Percentiles rank a stretch among this genome's conserved stretches.
Conservation (phyloP, 257 asterid genomes). For the Penstemon davidsonii region DNA sequence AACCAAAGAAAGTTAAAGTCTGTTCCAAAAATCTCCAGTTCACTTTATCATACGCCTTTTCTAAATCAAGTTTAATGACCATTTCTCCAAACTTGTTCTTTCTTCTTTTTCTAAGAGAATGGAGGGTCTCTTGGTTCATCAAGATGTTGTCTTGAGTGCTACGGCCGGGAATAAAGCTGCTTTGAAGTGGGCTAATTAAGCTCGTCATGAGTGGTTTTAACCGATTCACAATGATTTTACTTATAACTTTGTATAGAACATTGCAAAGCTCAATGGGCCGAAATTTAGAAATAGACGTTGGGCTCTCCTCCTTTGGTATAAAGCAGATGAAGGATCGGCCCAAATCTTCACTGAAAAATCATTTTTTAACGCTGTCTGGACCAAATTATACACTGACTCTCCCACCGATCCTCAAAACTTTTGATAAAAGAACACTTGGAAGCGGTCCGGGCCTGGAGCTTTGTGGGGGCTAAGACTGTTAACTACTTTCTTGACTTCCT, state of each 20-base stretch:
- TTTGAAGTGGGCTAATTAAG: neutral
- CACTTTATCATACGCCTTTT: neutral
- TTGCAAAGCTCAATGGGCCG: neutral
- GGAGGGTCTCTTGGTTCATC: neutral
- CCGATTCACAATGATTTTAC: neutral
- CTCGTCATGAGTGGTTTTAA: neutral
- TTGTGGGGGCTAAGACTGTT: neutral
- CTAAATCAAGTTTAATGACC: neutral
- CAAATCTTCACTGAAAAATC: neutral
- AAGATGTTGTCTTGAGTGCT: neutral
- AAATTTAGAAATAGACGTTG: neutral
- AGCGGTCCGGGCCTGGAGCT: neutral
- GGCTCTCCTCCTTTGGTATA: neutral
- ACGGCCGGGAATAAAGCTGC: neutral
- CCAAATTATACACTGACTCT: neutral
- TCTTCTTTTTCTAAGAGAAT: neutral
- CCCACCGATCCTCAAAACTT: neutral
- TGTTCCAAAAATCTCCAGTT: neutral
- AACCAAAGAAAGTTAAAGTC: neutral
- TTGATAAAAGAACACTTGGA: too few species aligned
- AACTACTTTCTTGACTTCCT: neutral
- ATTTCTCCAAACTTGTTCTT: neutral
- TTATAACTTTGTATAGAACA: neutral
- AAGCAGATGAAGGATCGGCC: neutral
- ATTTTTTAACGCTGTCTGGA: fast-evolving